phyloP scores from a whole-genome alignment of 176 grass and related monocot species.

The Chrysopogon serrulatus region DNA sequence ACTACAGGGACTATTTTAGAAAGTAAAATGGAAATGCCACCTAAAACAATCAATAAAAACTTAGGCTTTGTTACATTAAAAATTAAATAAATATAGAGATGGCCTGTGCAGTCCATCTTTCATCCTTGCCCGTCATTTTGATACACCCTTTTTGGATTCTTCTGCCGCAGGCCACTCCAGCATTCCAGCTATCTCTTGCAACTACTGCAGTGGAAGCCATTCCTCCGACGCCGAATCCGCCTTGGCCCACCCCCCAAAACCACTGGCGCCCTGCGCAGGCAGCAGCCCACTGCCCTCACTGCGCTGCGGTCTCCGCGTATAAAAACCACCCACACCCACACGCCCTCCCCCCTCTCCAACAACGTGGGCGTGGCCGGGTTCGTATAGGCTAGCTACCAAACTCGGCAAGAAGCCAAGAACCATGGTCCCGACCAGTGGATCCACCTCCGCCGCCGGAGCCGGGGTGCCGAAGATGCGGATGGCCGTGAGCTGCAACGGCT shows the following conservation, averaged over 20 bases:
- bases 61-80: not conserved
- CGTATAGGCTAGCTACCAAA: not conserved
- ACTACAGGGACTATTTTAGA: not conserved
- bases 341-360: not conserved
- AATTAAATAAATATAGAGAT: not conserved
- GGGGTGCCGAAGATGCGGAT: slow-evolving; percentile 34
- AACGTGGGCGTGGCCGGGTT: not conserved
- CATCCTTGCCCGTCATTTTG: too few relatives aligned
- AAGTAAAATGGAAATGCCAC: not conserved
- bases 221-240: slow-evolving; percentile 23
- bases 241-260: slow-evolving; percentile 7
- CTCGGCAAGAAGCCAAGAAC: not conserved
- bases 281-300: not conserved
- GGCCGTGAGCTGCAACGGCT: slow-evolving; percentile 44
- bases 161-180: not conserved
- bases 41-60: not conserved
- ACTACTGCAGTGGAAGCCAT: not conserved
- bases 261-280: slow-evolving; percentile 6
- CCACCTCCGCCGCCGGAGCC: not conserved
- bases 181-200: not conserved
- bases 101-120: not conserved
- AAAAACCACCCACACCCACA: not conserved
- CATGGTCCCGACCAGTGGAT: not conserved
- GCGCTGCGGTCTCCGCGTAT: not conserved
- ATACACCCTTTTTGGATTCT: not conserved